These are phyloP conservation scores for Phtheirospermum japonicum DNA, from an alignment of 257 asterid species.

Conservation along the genomic window DNA sequence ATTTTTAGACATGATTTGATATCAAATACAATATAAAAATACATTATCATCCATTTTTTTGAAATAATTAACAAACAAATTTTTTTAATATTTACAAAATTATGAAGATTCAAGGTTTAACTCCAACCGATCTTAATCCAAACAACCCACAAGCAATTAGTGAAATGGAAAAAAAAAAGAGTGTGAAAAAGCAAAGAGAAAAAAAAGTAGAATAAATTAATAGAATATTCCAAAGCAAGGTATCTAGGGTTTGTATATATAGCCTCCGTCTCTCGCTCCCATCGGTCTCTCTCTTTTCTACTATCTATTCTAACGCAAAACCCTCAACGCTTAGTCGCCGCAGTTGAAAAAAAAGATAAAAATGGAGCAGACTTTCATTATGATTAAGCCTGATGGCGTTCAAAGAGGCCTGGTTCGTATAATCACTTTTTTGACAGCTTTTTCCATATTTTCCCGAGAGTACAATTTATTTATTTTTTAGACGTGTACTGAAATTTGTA, in stretches of 20 bases:
- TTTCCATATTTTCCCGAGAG: too few species aligned
- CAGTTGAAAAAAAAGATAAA: not conserved
- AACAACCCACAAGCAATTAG: too few species aligned
- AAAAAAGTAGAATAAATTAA: not conserved
- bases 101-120: too few species aligned
- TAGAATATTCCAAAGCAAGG: slow-evolving; percentile 32
- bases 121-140: too few species aligned
- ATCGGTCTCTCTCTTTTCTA: slow-evolving; percentile 5
- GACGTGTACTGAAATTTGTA: not conserved
- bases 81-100: too few species aligned
- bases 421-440: not conserved
- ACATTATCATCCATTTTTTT: too few species aligned
- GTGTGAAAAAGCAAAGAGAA: not conserved
- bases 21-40: too few species aligned
- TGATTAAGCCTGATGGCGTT: slow-evolving; percentile 99
- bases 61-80: too few species aligned
- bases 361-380: slow-evolving; percentile 97
- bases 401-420: slow-evolving; percentile 85
- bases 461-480: not conserved
- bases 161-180: not conserved
- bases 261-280: slow-evolving; percentile 21
- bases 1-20: too few species aligned
- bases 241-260: slow-evolving; percentile 36
- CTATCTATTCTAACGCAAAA: not conserved
- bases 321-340: not conserved